Evolutionary conservation across 148 eudicot genomes (phyloP), one percentile per base, ranked within the genome.

Genomic region (Rhododendron simsii): DNA sequence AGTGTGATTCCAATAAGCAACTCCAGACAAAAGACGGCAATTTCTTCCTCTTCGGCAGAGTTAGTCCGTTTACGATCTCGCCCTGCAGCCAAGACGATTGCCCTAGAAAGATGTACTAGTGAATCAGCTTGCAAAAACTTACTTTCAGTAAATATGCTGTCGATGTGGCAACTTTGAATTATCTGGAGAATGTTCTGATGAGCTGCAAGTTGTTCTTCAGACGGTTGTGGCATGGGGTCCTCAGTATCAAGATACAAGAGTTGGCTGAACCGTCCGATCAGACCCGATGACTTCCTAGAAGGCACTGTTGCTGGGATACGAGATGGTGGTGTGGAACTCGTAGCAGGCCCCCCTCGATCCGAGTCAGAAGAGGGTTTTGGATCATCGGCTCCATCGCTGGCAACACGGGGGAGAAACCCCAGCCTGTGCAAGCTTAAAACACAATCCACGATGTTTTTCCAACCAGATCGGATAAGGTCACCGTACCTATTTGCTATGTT

Each of bases 111-210:
- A 88, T 96, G 94, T 83, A 90, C 90, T 57, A 96, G 87, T 59
- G 99, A 96, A 55, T 96, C 98, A n/a, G 98, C 94, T 87, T 96
- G 99, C 81, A 96, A 93, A 93, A 96, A 96, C 89, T 95, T 95
- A 89, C 98, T 95, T 87, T 96, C 98, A 16, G 97, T 93, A 81
- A 96, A 96, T 30, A 96, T 95, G 88, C 92, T 92, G 81, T 96
- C 96, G 26, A 96, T 92, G 87, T 94, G 97, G 86, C 99, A 95
- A 86, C 91, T 93, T 83, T 93, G 96, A 81, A 96, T 93, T 21
- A 94, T 92, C 90, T 96, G 97, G 53, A 95, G 94, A n/a, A 98
- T 92, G 57, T 95, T 95, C 79, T 95, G 96, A 86, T 93, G 98
- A 87, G 99, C 96, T 30, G 93, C 97, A 59, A 96, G 92, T 81